Base-by-base conservation (phyloP, 192 early-diverging fungal species). In the Linnemannia elongata region DNA sequence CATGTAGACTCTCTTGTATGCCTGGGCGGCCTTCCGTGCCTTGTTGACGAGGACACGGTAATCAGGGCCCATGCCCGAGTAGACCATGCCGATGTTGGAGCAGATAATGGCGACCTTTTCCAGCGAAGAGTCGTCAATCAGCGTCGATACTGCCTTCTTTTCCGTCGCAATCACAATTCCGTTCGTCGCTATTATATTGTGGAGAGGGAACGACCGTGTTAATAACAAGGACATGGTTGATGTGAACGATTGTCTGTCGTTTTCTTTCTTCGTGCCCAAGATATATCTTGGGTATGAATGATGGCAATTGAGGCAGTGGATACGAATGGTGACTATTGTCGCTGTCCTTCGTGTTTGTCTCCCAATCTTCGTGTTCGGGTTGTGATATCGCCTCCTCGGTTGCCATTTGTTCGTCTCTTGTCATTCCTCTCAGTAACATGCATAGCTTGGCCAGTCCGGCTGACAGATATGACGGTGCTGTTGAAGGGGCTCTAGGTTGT, bases 41-140 rank as follows among this genome's bases (percentile, higher is more conserved):
- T 97, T 97, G 88, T 94, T 96, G 72, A 99, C 94, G 33, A 99
- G 90, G 39, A 99, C 96, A 73, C 99, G 95, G 85, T 97, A 97
- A 89, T 99, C 99, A 24, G 98, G 98, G 3, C 97, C 97, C 97
- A 99, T 99, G 44, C 99, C 99, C 42, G 99, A 98, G 88, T 98
- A 99, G 36, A 99, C 98, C 92, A 99, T 96, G 74, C 99, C 99
- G 83, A 99, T 97, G 88, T 96, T 98, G 55, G 94, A 90, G 86
- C 95, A 98, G 78, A 99, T 95, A 79, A 91, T 91, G 55, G 94
- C 94, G 63, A 99, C 96, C 83, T 98, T 97, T 90, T 97, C 96
- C 83, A 98, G 87, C 17, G 97, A 97, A 0, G 93, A 93, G 73
- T 98, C 96, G 80, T 99, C 99, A 71, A 99, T 96, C 54, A 99